Evolutionary conservation across 2,329 filamentous ascomycete species (phyloP), one percentile per base, ranked within the genome.

Genomic region (Neonectria ditissima): DNA sequence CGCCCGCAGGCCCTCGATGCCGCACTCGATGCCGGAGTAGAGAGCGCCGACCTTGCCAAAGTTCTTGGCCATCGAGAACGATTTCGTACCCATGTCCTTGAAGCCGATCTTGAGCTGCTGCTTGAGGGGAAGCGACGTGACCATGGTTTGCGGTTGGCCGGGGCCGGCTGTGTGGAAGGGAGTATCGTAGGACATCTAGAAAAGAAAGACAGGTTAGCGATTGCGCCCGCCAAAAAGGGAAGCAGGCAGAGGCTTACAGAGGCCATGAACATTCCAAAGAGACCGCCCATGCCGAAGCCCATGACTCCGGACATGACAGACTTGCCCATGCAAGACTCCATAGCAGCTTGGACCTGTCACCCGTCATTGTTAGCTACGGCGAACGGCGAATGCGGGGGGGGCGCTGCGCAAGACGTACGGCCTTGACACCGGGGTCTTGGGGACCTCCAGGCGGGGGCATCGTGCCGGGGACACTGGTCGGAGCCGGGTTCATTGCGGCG

Each of bases 231-330:
- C 16, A 18, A n/a, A n/a, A 26, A 58, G 45, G 58, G 34, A 39
- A 24, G n/a, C 22, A 39, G 57, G 52, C 54, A 59, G 32, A 6
- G 39, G 84, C 91, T 68, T 89, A 97, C 93, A 75, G 92, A 96
- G 63, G 94, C 93, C 95, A 98, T 99, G 84, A 99, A 99, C 74
- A 98, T 87, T 71, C 96, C 96, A 73, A 99, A 99, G 45, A 97
- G 84, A 74, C 94, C 96, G 67, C 96, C 96, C 69, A 99, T 90
- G 39, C 91, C 96, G 74, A 97, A 97, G 16, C 96, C 96, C 88
- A 97, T 97, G 24, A 91, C 92, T 61, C 95, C 96, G 0, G 94
- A 92, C 81, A 99, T 91, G 71, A 89, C 90, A 18, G 93, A 92
- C 80, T 99, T 99, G 62, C 90, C 90, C 24, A 91, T 89, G 77